A percentile compares a stretch with the other conserved stretches of the same genome.
Evolutionary conservation across 495 filamentous ascomycete species (phyloP).

Genomic region (Penicillium pancosmium): DNA sequence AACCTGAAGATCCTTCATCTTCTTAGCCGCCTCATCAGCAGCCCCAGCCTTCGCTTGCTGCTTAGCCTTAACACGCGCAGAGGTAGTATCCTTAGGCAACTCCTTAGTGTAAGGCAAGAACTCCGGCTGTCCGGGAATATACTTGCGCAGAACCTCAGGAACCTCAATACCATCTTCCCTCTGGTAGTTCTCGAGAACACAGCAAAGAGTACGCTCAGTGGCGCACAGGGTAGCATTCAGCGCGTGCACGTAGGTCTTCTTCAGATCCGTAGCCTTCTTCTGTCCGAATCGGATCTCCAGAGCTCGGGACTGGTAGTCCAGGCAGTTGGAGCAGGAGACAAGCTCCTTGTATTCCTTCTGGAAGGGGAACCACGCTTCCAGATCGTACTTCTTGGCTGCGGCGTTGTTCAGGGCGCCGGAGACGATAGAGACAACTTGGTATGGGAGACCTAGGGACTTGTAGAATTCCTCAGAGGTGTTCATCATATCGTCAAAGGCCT

Average conservation of each 20-base stretch:
- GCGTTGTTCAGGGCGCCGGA: conserved; percentile 94
- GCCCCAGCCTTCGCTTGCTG: conserved; percentile 13
- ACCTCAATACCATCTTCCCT: conserved; percentile 84
- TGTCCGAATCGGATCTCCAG: conserved; percentile 83
- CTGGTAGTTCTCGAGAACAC: conserved; percentile 95
- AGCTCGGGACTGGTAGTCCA: conserved; percentile 88
- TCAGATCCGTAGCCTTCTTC: conserved; percentile 76
- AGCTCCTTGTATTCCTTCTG: conserved; percentile 97
- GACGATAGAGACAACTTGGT: conserved; percentile 89
- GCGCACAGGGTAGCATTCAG: conserved; percentile 92
- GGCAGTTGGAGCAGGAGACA: conserved; percentile 95
- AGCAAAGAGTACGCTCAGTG: conserved; percentile 92
- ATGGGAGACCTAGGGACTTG: conserved; percentile 82
- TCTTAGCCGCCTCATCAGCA: conserved; percentile 40
- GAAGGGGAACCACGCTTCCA: conserved; percentile 97
- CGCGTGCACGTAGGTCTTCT: conserved; percentile 93
- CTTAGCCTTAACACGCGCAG: conserved; percentile 57
- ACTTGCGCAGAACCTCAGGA: conserved; percentile 85
- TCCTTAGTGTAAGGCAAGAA: conserved; percentile 89
- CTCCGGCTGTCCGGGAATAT: conserved; percentile 84
- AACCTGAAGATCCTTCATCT: conserved; percentile 45
- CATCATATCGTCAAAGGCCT: conserved; percentile 93
- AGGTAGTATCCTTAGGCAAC: conserved; percentile 73
- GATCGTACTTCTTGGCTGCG: conserved; percentile 91
- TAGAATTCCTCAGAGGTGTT: conserved; percentile 90